A percentile compares a stretch with the other conserved stretches of the same genome.
Evolutionary conservation across 495 filamentous ascomycete species (phyloP).

Genomic region (Aspergillus biplanus): DNA sequence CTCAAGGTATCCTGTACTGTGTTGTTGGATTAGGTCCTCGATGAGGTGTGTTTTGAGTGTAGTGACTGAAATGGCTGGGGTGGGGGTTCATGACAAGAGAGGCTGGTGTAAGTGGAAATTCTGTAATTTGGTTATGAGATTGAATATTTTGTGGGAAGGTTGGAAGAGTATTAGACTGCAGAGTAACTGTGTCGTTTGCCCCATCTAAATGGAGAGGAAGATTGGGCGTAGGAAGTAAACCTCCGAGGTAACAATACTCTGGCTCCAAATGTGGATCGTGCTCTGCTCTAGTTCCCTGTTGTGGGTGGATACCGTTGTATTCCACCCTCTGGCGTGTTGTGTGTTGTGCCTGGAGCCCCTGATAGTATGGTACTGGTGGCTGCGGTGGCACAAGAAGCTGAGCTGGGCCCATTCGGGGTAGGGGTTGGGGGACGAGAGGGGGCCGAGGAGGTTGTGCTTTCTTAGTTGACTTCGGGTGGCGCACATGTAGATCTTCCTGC

Average conservation of each 20-base stretch:
- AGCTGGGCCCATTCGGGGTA: background rate
- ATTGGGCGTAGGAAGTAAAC: background rate
- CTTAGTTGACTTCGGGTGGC: conserved; percentile 1
- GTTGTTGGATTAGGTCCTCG: background rate
- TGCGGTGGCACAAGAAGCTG: background rate
- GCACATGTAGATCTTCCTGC: conserved; percentile 27
- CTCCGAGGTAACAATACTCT: background rate
- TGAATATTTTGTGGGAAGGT: background rate
- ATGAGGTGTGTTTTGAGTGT: background rate
- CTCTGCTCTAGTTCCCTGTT: background rate
- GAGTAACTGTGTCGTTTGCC: background rate
- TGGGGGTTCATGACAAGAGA: background rate
- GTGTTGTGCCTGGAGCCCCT: background rate
- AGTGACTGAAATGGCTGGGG: background rate
- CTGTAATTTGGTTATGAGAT: background rate
- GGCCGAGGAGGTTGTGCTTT: background rate
- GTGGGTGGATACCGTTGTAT: background rate
- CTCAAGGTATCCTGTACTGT: background rate
- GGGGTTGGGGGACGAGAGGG: background rate
- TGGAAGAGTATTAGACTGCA: background rate
- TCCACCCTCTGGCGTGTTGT: background rate
- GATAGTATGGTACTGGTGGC: background rate
- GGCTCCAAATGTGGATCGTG: background rate
- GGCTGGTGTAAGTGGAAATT: background rate
- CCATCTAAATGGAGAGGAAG: background rate